Evolutionary conservation across 1,284 basidiomycete species (phyloP), one percentile per base, ranked within the genome.

Genomic region (Ganoderma resinaceum): DNA sequence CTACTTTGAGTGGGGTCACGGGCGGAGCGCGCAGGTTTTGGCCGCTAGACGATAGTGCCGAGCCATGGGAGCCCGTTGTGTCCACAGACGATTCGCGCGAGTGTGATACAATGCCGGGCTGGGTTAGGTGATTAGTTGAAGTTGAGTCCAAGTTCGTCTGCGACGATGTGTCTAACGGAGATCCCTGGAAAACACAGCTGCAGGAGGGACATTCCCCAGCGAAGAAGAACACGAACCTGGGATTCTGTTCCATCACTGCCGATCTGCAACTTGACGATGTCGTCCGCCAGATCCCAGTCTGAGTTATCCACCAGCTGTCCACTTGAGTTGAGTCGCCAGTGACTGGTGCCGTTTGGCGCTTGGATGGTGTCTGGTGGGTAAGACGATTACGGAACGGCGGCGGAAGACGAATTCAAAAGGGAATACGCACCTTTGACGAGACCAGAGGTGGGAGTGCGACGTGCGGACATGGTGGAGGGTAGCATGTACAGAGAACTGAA

Each of bases 71-170:
- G 57, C 83, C 82, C 23, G 88, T 85, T 23, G 89, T 90, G 79
- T 93, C 92, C 67, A 89, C 89, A 14, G 92, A 93, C 29, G 91
- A 92, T 62, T 89, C 92, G 66, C 91, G 88, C 70, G 91, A 93
- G 78, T 93, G 92, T 69, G 89, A 88, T 18, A 76, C 70, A 49
- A 87, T 83, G 66, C 80, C 85, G 67, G 85, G 84, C 78, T 90
- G 87, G 74, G 91, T 90, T 67, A 87, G 85, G 60, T 84, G 80
- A 70, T 87, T 87, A n/a, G 91, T 89, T 46, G 91, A 91, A 38
- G 75, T 66, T 55, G 92, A 92, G 73, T 88, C 89, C 61, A 88
- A 80, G 77, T 91, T 93, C 63, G 88, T 84, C 75, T 86, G 88
- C 33, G 91, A 93, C 40, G 87, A 86, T 6, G 89, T 88, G 76